Base-by-base conservation (phyloP, 1,284 basidiomycete genomes). In the Tylopilus sp. region DNA sequence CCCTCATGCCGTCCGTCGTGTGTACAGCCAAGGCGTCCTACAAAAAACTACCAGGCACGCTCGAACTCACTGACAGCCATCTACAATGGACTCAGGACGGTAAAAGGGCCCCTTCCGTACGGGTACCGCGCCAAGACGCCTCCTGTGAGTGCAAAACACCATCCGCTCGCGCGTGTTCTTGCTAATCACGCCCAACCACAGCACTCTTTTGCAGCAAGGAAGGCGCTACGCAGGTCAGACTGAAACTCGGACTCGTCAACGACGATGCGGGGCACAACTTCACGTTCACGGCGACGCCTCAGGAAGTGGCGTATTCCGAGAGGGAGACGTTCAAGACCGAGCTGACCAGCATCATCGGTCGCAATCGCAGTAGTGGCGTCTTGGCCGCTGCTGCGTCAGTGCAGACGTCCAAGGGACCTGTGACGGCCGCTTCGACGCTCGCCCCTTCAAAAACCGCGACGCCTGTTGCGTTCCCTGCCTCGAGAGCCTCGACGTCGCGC, bases 171-270 rank as follows among this genome's bases (percentile, higher is more conserved):
- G 28, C 21, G 17, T 7, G 26, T 14, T 18, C 33, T 18, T 21
- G 12, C 7, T 26, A 24, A 44, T 49, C 44, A 51, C 34, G 6
- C 35, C 34, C 39, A 15, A n/a, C 26, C 0, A 44, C 61, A 89
- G 88, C 83, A 14, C 73, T 91, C 31, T 91, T 90, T 65, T 88
- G 86, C 58, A 89, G 86, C 66, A 91, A 90, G 62, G 83, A 85
- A 58, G 85, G 84, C 50, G 80, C 86, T 3, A 69, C 85, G 0
- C 83, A 88, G 64, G 84, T 88, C 57, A 76, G 82, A 50, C 73
- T 92, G 44, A 90, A 91, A 63, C 71, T 91, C 28, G 82, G 77
- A 2, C 71, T 88, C 28, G 68, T 80, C 51, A 74, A 72, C 39
- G 81, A 88, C 62, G 83, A 85, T 47, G 73, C 72, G 12, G 87